Percentiles rank a stretch among this genome's conserved stretches.
phyloP scores from a whole-genome alignment of 352 stramenopile species.

The Phytophthora syringae region DNA sequence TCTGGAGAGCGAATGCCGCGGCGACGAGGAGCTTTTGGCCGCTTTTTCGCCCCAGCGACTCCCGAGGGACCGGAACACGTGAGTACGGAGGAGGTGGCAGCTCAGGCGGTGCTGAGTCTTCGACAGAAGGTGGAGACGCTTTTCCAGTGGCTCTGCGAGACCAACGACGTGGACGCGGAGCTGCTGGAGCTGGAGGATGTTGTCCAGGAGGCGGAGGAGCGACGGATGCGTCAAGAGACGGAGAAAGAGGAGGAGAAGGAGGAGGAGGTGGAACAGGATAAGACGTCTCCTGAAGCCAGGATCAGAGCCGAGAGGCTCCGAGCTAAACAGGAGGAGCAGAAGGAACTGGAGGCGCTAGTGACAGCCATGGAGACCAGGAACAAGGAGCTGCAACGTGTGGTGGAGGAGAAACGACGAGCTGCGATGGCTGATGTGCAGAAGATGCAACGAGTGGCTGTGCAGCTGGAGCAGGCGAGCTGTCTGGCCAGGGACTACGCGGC shows the following conservation, averaged over 20 bases:
- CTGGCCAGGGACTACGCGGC: conserved; percentile 52
- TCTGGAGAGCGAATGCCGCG: conserved; percentile 58
- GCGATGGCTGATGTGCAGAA: conserved; percentile 52
- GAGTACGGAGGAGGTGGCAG: conserved; percentile 52
- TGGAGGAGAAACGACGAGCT: conserved; percentile 55
- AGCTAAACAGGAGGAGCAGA: conserved; percentile 62
- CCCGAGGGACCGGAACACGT: conserved; percentile 31
- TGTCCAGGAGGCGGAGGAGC: conserved; percentile 51
- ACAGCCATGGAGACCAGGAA: conserved; percentile 45
- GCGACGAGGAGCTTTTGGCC: conserved; percentile 55
- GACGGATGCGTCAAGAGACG: conserved; percentile 42
- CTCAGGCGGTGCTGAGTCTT: conserved; percentile 58
- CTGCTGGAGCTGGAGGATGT: conserved; percentile 57
- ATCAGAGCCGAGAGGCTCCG: conserved; percentile 52
- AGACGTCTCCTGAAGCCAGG: conserved; percentile 41
- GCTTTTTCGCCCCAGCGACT: conserved; percentile 48
- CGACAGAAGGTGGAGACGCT: conserved; percentile 59
- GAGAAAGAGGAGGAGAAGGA: conserved; percentile 16
- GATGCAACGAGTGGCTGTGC: conserved; percentile 41
- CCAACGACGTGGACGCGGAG: conserved; percentile 55
- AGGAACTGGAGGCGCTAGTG: conserved; percentile 51
- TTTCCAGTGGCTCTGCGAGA: conserved; percentile 60
- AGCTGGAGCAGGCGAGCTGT: conserved; percentile 46
- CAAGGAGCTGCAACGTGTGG: conserved; percentile 42
- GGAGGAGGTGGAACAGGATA: conserved; percentile 4